Evolutionary conservation across 176 grass and related monocot species (phyloP).

Genomic region (Aegilops tauschii): DNA sequence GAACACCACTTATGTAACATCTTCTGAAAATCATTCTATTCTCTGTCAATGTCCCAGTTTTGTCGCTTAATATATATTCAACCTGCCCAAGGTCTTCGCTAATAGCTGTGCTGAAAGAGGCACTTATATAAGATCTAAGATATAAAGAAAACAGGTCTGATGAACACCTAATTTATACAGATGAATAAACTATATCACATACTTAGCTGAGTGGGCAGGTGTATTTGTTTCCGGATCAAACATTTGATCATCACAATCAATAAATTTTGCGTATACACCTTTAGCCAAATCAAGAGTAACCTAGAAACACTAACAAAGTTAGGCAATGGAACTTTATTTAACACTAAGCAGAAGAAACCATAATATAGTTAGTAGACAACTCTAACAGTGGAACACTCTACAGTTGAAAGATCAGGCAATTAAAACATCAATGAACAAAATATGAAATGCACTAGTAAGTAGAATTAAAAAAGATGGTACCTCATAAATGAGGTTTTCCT

Average conservation of each 20-base stretch:
- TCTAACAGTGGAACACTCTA: background rate
- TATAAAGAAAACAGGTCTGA: slow-evolving; percentile 5
- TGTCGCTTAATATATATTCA: slow-evolving; percentile 98
- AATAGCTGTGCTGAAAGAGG: slow-evolving; percentile 93
- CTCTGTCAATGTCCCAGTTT: slow-evolving; percentile 92
- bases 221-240: slow-evolving; percentile 86
- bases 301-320: slow-evolving; percentile 36
- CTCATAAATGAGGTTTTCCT: background rate
- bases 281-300: slow-evolving; percentile 95
- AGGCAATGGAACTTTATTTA: background rate
- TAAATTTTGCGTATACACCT: slow-evolving; percentile 85
- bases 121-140: slow-evolving; percentile 39
- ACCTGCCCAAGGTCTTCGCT: slow-evolving; percentile 97
- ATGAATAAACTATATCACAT: slow-evolving; percentile 5
- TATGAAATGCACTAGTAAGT: background rate
- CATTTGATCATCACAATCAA: slow-evolving; percentile 96
- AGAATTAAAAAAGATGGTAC: background rate
- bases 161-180: background rate
- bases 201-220: slow-evolving; percentile 87
- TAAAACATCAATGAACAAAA: slow-evolving; percentile 7
- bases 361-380: background rate
- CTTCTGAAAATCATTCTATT: slow-evolving; percentile 90
- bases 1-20: slow-evolving; percentile 78
- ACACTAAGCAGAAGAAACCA: background rate
- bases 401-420: background rate